phyloP scores from a whole-genome alignment of 805 yeast genomes.

The Hanseniaspora guilliermondii region DNA sequence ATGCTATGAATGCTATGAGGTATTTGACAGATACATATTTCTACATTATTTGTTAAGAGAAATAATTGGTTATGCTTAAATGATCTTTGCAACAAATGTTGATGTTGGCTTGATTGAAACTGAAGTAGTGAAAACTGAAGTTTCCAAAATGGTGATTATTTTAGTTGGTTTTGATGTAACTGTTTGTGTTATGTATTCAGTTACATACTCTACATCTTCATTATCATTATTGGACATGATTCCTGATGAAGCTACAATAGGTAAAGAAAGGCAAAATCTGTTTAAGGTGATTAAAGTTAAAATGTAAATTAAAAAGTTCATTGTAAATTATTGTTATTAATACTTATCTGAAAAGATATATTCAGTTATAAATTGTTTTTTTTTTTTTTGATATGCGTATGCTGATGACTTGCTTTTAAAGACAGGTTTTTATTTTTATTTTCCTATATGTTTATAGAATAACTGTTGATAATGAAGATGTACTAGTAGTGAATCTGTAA shows the following conservation, averaged over 20 bases:
- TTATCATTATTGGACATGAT: neutral
- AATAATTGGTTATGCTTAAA: neutral
- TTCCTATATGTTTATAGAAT: neutral
- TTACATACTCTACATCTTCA: slow-evolving; percentile 13
- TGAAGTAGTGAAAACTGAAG: slow-evolving; percentile 6
- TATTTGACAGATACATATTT: too few species aligned
- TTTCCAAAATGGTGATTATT: slow-evolving; percentile 11
- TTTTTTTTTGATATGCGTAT: neutral
- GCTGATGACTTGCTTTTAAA: neutral
- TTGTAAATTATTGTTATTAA: neutral
- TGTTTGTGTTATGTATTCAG: slow-evolving; percentile 10
- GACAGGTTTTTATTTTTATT: neutral
- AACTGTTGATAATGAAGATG: too few species aligned
- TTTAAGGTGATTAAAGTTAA: neutral
- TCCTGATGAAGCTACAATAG: neutral
- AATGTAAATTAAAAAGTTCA: neutral
- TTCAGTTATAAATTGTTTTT: neutral
- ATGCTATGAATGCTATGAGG: neutral
- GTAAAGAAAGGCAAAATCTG: neutral
- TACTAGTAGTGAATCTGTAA: too few species aligned
- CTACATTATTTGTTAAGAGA: too few species aligned
- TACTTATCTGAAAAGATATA: neutral
- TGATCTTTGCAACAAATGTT: slow-evolving; percentile 10
- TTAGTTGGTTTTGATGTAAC: slow-evolving; percentile 11
- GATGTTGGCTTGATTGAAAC: slow-evolving; percentile 10